A percentile compares a stretch with the other conserved stretches of the same genome.
phyloP scores from a whole-genome alignment of 768 basidiomycete genomes.

The Strobilomyces echinocephalus region DNA sequence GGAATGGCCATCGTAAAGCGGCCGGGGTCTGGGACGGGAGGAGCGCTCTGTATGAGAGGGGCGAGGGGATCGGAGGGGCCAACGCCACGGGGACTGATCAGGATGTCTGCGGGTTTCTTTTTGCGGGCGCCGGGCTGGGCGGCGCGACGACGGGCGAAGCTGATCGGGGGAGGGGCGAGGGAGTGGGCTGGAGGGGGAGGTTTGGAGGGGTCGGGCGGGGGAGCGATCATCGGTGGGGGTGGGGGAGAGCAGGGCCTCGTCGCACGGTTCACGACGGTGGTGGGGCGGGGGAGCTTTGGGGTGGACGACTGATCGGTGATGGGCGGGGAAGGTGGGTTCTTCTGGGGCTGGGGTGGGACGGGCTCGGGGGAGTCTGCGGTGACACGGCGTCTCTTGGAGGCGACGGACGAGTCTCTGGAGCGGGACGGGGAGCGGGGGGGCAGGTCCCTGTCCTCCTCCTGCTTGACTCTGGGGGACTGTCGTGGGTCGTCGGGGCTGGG shows the following conservation, averaged over 20 bases:
- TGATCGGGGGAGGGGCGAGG: slow-evolving; percentile 66
- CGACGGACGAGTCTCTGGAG: slow-evolving; percentile 27
- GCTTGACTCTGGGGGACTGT: slow-evolving; percentile 56
- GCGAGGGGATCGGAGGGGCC: slow-evolving; percentile 49
- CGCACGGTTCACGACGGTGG: too few species aligned
- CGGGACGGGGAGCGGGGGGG: slow-evolving; percentile 17
- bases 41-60: slow-evolving; percentile 73
- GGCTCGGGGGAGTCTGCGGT: slow-evolving; percentile 29
- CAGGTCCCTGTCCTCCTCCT: slow-evolving; percentile 54
- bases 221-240: slow-evolving; percentile 24
- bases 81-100: slow-evolving; percentile 66
- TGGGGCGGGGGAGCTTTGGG: slow-evolving; percentile 22
- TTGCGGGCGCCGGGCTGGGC: slow-evolving; percentile 54
- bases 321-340: too few species aligned
- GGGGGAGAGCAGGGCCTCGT: slow-evolving; percentile 22
- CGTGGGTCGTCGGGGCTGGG: slow-evolving; percentile 30
- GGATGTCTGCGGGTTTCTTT: slow-evolving; percentile 74
- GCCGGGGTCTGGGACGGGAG: slow-evolving; percentile 48
- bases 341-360: slow-evolving; percentile 35
- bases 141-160: slow-evolving; percentile 72
- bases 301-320: too few species aligned
- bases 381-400: slow-evolving; percentile 63
- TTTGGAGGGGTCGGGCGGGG: neutral
- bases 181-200: slow-evolving; percentile 32
- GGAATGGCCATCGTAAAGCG: slow-evolving; percentile 63